Evolutionary conservation across 2,329 filamentous ascomycete genomes (phyloP), one percentile per base, ranked within the genome.

Genomic region (Aspergillus fijiensis): DNA sequence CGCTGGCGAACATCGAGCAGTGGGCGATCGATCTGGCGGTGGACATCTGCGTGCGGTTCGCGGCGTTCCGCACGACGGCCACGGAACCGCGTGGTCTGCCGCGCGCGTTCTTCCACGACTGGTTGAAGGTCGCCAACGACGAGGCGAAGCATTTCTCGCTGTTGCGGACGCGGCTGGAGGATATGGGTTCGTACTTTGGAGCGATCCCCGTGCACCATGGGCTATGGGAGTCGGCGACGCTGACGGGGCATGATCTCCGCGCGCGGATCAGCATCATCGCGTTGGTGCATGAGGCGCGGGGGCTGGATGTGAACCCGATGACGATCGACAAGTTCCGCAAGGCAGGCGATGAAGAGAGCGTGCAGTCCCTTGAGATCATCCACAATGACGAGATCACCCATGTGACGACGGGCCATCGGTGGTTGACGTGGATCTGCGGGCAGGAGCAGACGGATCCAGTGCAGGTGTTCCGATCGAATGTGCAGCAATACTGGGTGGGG

Each of bases 311-410:
- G 6, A 81, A 81, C 48, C 79, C 79, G 0, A 72, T 80, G 72
- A 81, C 79, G 0, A 81, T 81, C 49, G 74, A 79, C 50, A 81
- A 80, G 57, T 81, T 81, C 63, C 78, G 77, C 53, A 72, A 70
- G 48, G 75, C 76, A 0, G 66, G 67, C 2, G 79, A 81, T 48
- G 47, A 39, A 9, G 78, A 81, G 51, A 81, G 78, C 53, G 78
- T 80, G 14, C 70, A 76, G 10, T 69, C 70, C 3, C 62, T 81
- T 57, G 75, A 76, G 39, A 69, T 81, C 23, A 81, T 81, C 33
- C 79, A 81, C 55, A 80, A 80, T 53, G 79, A 81, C 49, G 79
- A 81, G 63, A 80, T 81, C 48, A 81, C 79, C 0, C 79, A 81
- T 62, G 79, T 81, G 21, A 81, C 79, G 0, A 80, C 79, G 4